phyloP scores from a whole-genome alignment of 768 basidiomycete genomes.

The Galerina sulciceps region DNA sequence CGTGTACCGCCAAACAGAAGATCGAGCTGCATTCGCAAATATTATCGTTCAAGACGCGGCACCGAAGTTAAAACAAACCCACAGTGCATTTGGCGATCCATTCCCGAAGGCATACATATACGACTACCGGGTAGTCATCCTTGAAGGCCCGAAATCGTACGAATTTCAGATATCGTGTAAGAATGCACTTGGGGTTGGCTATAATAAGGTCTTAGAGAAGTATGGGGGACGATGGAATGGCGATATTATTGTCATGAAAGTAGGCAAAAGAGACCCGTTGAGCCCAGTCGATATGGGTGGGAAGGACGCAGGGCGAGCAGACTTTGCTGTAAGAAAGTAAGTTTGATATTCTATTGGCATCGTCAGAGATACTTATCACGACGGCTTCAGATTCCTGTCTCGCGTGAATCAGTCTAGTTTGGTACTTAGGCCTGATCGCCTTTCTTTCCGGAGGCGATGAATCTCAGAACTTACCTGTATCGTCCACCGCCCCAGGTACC shows the following conservation, averaged over 20 bases:
- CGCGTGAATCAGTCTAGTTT: background rate
- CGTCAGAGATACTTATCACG: background rate
- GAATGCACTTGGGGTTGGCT: background rate
- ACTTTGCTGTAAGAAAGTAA: conserved; percentile 15
- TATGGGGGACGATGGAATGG: conserved; percentile 3
- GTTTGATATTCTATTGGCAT: too few relatives aligned
- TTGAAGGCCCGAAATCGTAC: conserved; percentile 5
- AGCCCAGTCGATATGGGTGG: conserved; percentile 13
- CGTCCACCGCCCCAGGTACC: too few relatives aligned
- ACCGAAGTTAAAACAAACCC: conserved; percentile 4
- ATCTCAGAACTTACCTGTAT: too few relatives aligned
- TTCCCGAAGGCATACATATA: conserved; percentile 4
- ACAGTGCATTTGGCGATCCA: conserved; percentile 4
- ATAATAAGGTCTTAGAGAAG: conserved; percentile 2
- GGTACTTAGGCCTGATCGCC: background rate
- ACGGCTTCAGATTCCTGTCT: conserved; percentile 4
- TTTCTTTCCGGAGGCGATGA: conserved; percentile 3
- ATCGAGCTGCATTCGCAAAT: conserved; percentile 1
- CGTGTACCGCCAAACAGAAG: conserved; percentile 6
- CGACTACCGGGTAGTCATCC: background rate
- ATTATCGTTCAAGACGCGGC: conserved; percentile 6
- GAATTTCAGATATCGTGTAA: conserved; percentile 13
- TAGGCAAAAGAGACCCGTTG: conserved; percentile 7
- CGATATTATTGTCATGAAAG: conserved; percentile 5
- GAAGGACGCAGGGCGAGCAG: conserved; percentile 8